Base-by-base conservation (phyloP, 768 basidiomycete species). In the Strobilomyces dryophilus region DNA sequence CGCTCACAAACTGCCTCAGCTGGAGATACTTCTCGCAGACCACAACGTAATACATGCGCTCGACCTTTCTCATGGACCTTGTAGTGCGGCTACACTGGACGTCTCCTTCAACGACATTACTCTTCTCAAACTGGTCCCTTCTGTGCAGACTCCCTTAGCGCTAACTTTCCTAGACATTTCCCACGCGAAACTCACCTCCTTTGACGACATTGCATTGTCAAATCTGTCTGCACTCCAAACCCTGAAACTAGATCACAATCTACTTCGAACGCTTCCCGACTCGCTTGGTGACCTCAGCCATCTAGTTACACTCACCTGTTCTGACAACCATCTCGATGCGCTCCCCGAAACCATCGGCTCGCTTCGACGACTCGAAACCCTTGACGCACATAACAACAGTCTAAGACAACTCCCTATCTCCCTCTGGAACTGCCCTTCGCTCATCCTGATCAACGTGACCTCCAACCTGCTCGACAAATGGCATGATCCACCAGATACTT, bases 341-440 rank as follows among this genome's bases (percentile, higher is more conserved):
- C 77, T 98, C 0, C 97, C 97, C 0, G 67, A 75, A 11, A 82
- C 80, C 39, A 84, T 98, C 45, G 92, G 92, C 14, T 74, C 75
- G 9, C 75, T 98, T 42, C 82, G 83, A 70, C 83, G 81, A 40
- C 79, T 98, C 10, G 80, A 85, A 58, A 74, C 71, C 1, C 77
- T 99, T 39, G 92, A 97, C 59, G 87, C 87, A 3, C 95, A 98
- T 65, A 94, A 91, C 66, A 99, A 98, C 73, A 87, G 85, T 60
- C 74, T 98, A 43, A 80, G 76, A 5, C 83, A 85, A 59, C 72
- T 98, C 0, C 92, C 95, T 0, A 71, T 72, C 18, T 74, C 81
- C 32, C 67, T 99, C 2, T 99, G 97, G 97, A 79, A 84, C 36
- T 98, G 95, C 68, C 75, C 81, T 0, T 81, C 78, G 6, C 74